Percentiles rank a stretch among this genome's conserved stretches.
Evolutionary conservation across 106 monocot species (phyloP).

Genomic region (Platanthera guangdongensis): DNA sequence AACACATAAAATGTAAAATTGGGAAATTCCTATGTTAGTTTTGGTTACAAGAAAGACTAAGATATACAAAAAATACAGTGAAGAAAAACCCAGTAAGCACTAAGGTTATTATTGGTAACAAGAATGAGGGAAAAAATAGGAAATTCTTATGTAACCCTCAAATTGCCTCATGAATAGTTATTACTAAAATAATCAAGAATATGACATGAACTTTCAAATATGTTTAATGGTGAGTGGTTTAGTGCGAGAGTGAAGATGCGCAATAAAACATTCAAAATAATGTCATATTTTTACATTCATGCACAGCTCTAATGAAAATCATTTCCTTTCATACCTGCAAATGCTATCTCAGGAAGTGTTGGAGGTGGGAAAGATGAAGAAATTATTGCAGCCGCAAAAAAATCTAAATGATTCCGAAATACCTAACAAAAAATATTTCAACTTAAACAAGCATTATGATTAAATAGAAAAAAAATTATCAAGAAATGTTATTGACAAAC

Average conservation of each 20-base stretch:
- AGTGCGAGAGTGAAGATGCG: neutral
- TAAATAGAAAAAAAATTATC: neutral
- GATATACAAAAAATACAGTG: neutral
- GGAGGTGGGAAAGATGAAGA: constrained; percentile 85
- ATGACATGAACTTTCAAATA: neutral
- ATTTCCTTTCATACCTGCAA: constrained; percentile 60
- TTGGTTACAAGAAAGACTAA: neutral
- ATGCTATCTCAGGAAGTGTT: constrained; percentile 88
- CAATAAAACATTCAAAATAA: neutral
- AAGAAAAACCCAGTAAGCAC: neutral
- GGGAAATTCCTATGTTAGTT: neutral
- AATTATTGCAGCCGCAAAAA: constrained; percentile 95
- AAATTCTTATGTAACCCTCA: neutral
- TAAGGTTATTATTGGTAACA: neutral
- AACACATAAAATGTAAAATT: neutral
- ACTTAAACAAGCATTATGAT: neutral
- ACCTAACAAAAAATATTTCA: constrained; percentile 36
- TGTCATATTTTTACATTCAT: neutral
- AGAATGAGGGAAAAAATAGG: neutral
- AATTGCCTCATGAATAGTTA: neutral
- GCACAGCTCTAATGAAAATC: neutral
- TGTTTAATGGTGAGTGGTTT: neutral
- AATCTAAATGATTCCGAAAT: constrained; percentile 87
- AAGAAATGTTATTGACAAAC: neutral
- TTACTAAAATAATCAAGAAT: neutral